Evolutionary conservation across 495 filamentous ascomycete genomes (phyloP), one percentile per base, ranked within the genome.

Genomic region (Peziza echinospora): DNA sequence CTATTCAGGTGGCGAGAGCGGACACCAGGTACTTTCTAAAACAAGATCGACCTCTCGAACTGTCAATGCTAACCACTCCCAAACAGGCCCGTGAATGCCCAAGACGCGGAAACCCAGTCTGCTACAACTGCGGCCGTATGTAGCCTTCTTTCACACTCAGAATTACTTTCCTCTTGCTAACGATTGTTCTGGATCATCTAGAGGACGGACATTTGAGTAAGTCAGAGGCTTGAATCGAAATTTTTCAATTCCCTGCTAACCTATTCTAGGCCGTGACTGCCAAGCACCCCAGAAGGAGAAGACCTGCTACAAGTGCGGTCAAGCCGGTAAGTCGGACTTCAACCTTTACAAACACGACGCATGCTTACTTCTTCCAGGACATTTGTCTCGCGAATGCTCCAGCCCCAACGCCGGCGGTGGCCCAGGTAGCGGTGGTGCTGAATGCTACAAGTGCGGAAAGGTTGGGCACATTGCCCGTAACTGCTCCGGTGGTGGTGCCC

Each of bases 401-500:
- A 72, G 78, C 57, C 62, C 67, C 34, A 37, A 37, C 65, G 47
- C 62, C 66, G 47, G 68, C 62, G 57, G 71, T 30, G 63, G 54
- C 26, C 54, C 52, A 11, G 59, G 62, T 51, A 61, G 65, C 49
- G 54, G 62, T 16, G 71, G 72, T 42, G 75, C 80, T 56, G 79
- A 96, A 64, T 97, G 89, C 77, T 97, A 97, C 79, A 96, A 96
- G 77, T 97, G 91, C 67, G 86, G 84, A 44, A 82, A 93, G 69
- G 71, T 86, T 48, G 91, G 89, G 47, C 89, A 96, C 72, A 96
- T 96, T 63, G 89, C 89, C 41, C 84, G 91, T 49, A 92, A 89
- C 72, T 96, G 89, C 76, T 65, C 76, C 54, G 73, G 86, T 64
- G 68, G 72, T 50, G 71, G 67, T 40, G 13, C 30, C 13, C 64